Percentiles rank a stretch among this genome's conserved stretches.
These are phyloP conservation scores for Boletellus sp. DNA, from an alignment of 768 basidiomycete genomes.

Conservation along the genomic window DNA sequence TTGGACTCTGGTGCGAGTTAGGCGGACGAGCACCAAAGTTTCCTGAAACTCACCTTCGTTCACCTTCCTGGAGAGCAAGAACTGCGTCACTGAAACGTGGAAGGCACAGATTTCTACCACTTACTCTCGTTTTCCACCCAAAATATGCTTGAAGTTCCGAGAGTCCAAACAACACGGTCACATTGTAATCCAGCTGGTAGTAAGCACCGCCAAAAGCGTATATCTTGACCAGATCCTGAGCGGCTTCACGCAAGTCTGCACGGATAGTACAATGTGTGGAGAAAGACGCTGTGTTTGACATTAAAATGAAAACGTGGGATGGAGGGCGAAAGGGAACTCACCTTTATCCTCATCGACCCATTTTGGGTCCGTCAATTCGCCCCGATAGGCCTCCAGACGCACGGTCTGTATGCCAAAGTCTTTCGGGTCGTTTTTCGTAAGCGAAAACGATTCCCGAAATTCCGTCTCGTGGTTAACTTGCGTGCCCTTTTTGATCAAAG, in stretches of 20 bases:
- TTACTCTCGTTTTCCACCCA: constrained; percentile 9
- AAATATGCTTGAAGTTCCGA: constrained; percentile 8
- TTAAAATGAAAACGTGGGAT: not conserved
- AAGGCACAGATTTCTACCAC: too few species aligned
- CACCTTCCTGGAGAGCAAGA: too few species aligned
- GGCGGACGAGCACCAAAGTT: too few species aligned
- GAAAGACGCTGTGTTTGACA: constrained; percentile 1
- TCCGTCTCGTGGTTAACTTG: too few species aligned
- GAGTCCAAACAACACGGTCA: constrained; percentile 9
- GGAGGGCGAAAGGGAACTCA: not conserved
- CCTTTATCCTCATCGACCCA: constrained; percentile 17
- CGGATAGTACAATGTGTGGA: constrained; percentile 1
- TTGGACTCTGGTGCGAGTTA: too few species aligned
- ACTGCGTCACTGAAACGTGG: too few species aligned
- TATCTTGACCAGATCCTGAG: not conserved
- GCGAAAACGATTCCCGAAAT: too few species aligned
- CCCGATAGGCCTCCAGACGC: constrained; percentile 8
- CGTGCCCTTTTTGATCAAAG: too few species aligned
- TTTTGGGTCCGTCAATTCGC: constrained; percentile 3
- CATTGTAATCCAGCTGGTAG: constrained; percentile 14
- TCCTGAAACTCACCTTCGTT: too few species aligned
- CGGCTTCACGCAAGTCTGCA: not conserved
- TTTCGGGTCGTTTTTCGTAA: not conserved
- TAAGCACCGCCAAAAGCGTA: not conserved
- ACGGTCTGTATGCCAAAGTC: constrained; percentile 6